Base-by-base conservation (phyloP, 208 protist species). In the Porcisia hertigi region DNA sequence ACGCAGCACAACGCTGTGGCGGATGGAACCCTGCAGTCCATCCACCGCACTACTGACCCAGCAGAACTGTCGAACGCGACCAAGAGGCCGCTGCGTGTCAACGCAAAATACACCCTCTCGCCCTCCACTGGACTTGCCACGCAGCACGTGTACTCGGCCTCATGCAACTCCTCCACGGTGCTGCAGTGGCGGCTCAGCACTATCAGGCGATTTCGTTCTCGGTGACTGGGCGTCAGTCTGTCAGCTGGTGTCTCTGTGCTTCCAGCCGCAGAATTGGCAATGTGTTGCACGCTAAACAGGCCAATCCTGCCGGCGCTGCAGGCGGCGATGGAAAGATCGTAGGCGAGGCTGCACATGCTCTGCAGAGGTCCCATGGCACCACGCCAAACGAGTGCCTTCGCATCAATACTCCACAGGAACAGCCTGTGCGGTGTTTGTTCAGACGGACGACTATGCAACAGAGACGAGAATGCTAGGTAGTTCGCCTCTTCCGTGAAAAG, bases 21-120 rank as follows among this genome's bases (percentile, higher is more conserved):
- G 30, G 81, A 69, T 14, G 81, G 87, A 43, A 95, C 86, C 82
- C 94, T 95, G 80, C 91, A 92, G 76, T 97, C 90, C 93, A 97
- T 97, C 91, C 93, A 97, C n/a, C 88, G 87, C 53, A 91, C 55
- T 25, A 93, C 83, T 0, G 86, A 77, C 7, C 93, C 91, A 30
- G 77, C 92, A 14, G 73, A 57, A n/a, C 64, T 49, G 77, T 93
- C 85, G 66, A 94, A 88, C 16, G 85, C 82, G 14, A 97, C 88
- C 18, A 97, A 71, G 75, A 86, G 89, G 52, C 93, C 93, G 6
- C 25, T 73, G 18, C 71, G 75, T 1, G 93, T 94, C 16, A 97
- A 86, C 12, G 82, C 91, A 4, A 88, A 41, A 58, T 90, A 88
- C 4, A 71, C 75, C 63, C 77, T 71, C 53, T 84, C 88, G 4